phyloP scores from a whole-genome alignment of 1,139 yeast genomes.

The Magnusiomyces clavatus region DNA sequence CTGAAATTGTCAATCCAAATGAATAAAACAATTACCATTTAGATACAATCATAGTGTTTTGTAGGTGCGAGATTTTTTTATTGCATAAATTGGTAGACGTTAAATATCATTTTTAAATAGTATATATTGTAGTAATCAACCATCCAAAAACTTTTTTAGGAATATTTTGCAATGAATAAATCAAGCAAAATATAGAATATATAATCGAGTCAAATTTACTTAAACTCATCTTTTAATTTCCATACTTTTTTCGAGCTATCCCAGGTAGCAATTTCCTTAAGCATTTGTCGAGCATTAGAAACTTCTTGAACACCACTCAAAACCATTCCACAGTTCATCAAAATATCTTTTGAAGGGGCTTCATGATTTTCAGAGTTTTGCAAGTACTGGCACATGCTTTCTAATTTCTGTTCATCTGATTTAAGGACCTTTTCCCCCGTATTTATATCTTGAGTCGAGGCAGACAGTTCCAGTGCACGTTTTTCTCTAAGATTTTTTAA shows the following conservation, averaged over 20 bases:
- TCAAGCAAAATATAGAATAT: no score
- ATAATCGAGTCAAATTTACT: no score
- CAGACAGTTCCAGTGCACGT: slow-evolving; percentile 22
- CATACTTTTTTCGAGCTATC: slow-evolving; percentile 50
- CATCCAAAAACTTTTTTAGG: no score
- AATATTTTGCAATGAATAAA: no score
- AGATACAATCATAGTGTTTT: no score
- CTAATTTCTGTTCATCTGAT: slow-evolving; percentile 16
- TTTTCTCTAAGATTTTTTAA: slow-evolving; percentile 24
- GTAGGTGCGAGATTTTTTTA: no score
- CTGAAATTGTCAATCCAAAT: no score
- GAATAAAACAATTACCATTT: no score
- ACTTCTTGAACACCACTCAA: slow-evolving; percentile 50
- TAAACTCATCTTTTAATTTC: slow-evolving; percentile 53
- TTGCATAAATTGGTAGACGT: no score
- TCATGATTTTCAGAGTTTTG: slow-evolving; percentile 20
- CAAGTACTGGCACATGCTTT: slow-evolving; percentile 28
- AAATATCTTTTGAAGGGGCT: slow-evolving; percentile 46
- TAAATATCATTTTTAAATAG: no score
- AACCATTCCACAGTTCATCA: slow-evolving; percentile 42
- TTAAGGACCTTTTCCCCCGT: no score
- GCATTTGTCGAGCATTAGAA: slow-evolving; percentile 56
- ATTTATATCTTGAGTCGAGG: background rate
- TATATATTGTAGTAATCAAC: no score
- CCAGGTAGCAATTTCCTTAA: slow-evolving; percentile 67